Conservation (phyloP, 179 eudicot genomes). For the Gypsophila paniculata region DNA sequence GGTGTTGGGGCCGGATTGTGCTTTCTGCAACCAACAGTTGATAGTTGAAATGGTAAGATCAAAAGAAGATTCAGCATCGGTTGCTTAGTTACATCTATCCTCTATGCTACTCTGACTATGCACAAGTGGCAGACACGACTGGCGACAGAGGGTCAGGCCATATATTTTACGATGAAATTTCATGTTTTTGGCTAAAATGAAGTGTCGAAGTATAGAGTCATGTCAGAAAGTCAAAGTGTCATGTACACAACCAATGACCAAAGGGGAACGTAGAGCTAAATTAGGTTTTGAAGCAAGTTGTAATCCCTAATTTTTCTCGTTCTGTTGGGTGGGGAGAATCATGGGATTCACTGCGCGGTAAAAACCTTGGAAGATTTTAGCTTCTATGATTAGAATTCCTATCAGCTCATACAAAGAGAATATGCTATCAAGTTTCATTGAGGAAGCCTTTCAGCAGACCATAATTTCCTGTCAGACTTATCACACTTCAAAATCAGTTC, state of each 20-base stretch:
- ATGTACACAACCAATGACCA: too few relatives aligned
- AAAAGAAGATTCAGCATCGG: not conserved
- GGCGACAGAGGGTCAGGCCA: too few relatives aligned
- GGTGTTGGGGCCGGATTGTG: conserved; percentile 23
- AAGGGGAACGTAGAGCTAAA: too few relatives aligned
- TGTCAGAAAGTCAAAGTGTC: too few relatives aligned
- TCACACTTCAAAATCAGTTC: not conserved
- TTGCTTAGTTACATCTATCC: not conserved
- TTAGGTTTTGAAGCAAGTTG: not conserved
- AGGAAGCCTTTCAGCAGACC: conserved; percentile 1
- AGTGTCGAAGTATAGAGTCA: too few relatives aligned
- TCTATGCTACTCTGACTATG: too few relatives aligned
- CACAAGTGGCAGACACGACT: too few relatives aligned
- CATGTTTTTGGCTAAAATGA: too few relatives aligned
- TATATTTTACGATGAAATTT: too few relatives aligned
- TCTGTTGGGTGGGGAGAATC: not conserved
- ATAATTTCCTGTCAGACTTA: not conserved
- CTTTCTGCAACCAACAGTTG: conserved; percentile 22
- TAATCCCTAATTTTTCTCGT: not conserved
- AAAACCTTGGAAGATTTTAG: not conserved
- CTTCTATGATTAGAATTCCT: not conserved
- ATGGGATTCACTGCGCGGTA: not conserved
- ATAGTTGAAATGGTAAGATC: not conserved
- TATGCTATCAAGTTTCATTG: not conserved
- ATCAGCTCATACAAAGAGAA: too few relatives aligned